Base-by-base conservation (phyloP, 2,329 filamentous ascomycete species). In the Colletotrichum eremochloae region DNA sequence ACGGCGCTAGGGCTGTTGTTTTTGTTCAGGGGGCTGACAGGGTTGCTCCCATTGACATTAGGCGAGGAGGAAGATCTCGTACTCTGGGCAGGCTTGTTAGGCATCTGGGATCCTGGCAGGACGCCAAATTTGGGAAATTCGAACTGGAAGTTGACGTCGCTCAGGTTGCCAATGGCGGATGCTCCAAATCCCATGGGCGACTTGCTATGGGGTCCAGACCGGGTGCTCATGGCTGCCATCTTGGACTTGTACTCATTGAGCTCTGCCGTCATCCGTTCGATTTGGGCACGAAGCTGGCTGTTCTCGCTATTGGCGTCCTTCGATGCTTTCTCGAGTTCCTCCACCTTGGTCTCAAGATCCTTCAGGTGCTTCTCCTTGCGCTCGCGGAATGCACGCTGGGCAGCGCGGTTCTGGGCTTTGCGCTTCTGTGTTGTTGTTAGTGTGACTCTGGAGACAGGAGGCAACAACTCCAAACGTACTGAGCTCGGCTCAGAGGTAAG, bases 121-220 rank as follows among this genome's bases (percentile, higher is more conserved):
- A 91, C 88, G 58, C 96, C 96, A 78, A 99, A 98, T 79, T 93
- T 95, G 75, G 96, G 96, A 75, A 98, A 98, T 76, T 98, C 96
- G 77, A 99, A 98, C 76, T 96, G 92, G 79, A 98, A 98, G 80
- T 93, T 95, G 80, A 93, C 92, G 74, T 93, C 92, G 77, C 87
- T 90, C 67, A 92, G 84, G 76, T 90, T 92, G 80, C 85, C 89
- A 74, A 90, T 80, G 14, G 85, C 86, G 31, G 85, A 80, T 67
- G 77, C 81, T 77, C 87, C 84, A 77, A 87, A 85, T 42, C 82
- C 82, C 18, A 85, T 86, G 80, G 88, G 82, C 24, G 75, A 71
- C 74, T 76, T 80, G 76, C 63, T 79, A 69, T 71, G 67, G 11
- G 55, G 75, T 55, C 74, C 67, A 11, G 80, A 78, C 31, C 73